Percentiles rank a stretch among this genome's conserved stretches.
Conservation (phyloP, 1,139 yeast species). For the Hemisphaericaspora lyxosophila region DNA sequence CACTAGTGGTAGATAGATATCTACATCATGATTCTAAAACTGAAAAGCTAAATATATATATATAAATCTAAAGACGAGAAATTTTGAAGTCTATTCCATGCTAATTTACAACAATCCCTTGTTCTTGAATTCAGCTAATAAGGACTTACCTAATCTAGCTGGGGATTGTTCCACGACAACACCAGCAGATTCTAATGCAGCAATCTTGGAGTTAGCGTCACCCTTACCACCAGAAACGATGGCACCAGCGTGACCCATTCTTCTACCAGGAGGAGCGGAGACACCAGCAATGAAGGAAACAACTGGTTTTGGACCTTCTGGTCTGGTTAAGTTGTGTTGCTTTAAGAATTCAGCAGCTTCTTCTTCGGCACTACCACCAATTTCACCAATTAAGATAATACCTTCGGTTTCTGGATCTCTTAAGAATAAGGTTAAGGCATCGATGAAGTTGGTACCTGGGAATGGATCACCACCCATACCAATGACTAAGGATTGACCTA, state of each 20-base stretch:
- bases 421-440: slow-evolving; percentile 86
- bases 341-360: slow-evolving; percentile 97
- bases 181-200: slow-evolving; percentile 88
- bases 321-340: slow-evolving; percentile 82
- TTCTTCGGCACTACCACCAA: slow-evolving; percentile 99
- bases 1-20: background rate
- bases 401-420: slow-evolving; percentile 95
- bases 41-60: background rate
- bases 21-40: background rate
- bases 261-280: slow-evolving; percentile 99
- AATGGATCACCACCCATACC: slow-evolving; percentile 99
- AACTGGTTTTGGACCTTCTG: slow-evolving; percentile 90
- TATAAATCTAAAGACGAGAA: slow-evolving; percentile 2
- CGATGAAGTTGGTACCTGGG: slow-evolving; percentile 99
- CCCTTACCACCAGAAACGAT: slow-evolving; percentile 99
- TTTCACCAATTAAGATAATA: slow-evolving; percentile 97
- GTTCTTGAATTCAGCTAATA: slow-evolving; percentile 79
- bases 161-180: slow-evolving; percentile 95
- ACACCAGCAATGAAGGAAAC: slow-evolving; percentile 98
- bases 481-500: slow-evolving; percentile 95
- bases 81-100: background rate
- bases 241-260: slow-evolving; percentile 99
- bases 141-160: slow-evolving; percentile 94
- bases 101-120: slow-evolving; percentile 44
- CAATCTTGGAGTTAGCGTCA: slow-evolving; percentile 95